Percentiles rank a stretch among this genome's conserved stretches.
These are phyloP conservation scores for Naganishia randhawae DNA, from an alignment of 768 basidiomycete species.

Conservation along the genomic window DNA sequence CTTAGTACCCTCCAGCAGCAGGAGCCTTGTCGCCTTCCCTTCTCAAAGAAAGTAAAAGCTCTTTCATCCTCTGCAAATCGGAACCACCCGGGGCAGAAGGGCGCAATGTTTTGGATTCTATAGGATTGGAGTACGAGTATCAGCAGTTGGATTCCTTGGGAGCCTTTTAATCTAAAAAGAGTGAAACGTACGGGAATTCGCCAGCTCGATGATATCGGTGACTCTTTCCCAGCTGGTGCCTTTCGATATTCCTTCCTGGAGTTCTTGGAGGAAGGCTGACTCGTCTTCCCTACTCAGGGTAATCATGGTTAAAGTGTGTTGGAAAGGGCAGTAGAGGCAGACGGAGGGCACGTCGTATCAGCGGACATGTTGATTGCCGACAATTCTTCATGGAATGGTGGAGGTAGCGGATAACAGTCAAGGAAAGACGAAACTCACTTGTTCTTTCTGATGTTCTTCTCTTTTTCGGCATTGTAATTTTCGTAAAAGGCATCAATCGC, in stretches of 20 bases:
- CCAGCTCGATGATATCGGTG: slow-evolving; percentile 73
- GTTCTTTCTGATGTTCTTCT: slow-evolving; percentile 85
- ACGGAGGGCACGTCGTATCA: background rate
- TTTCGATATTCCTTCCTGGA: slow-evolving; percentile 70
- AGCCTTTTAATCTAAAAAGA: background rate
- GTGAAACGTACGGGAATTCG: slow-evolving; percentile 67
- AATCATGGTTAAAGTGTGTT: background rate
- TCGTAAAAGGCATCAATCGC: slow-evolving; percentile 51
- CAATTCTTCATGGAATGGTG: background rate
- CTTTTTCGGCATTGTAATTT: slow-evolving; percentile 72
- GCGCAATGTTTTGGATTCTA: slow-evolving; percentile 85
- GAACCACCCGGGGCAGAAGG: slow-evolving; percentile 81
- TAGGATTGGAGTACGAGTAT: background rate
- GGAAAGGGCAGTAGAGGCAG: background rate
- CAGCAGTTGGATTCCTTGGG: background rate
- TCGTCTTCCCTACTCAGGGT: slow-evolving; percentile 68
- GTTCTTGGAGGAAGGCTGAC: slow-evolving; percentile 67
- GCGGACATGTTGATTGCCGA: background rate
- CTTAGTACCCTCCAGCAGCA: slow-evolving; percentile 83
- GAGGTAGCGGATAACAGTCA: background rate
- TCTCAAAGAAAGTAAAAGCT: slow-evolving; percentile 80
- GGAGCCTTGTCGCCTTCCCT: slow-evolving; percentile 88
- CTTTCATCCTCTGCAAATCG: slow-evolving; percentile 84
- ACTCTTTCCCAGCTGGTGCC: slow-evolving; percentile 98
- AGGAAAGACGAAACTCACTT: slow-evolving; percentile 61